phyloP scores from a whole-genome alignment of 345 rosid species.

The Iberis pinnata region DNA sequence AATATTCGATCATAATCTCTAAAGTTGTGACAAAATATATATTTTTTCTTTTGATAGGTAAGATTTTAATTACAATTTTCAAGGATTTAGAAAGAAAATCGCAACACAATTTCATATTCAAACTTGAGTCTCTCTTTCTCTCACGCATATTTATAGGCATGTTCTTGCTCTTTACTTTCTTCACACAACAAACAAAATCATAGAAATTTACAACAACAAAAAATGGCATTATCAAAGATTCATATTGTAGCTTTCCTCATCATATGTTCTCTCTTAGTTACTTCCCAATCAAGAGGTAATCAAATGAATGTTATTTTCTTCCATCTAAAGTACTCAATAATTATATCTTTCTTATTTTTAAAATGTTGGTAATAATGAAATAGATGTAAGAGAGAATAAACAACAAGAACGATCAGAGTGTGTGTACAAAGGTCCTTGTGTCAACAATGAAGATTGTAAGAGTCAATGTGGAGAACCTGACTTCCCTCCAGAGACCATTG shows the following conservation, averaged over 20 bases:
- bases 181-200: too few species aligned
- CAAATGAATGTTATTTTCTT: not conserved
- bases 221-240: constrained; percentile 21
- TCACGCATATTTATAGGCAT: not conserved
- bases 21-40: too few species aligned
- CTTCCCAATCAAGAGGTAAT: constrained; percentile 15
- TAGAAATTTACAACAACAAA: not conserved
- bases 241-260: constrained; percentile 7
- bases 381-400: constrained; percentile 6
- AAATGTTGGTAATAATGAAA: not conserved
- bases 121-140: not conserved
- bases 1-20: too few species aligned
- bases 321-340: not conserved
- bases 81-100: not conserved
- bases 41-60: too few species aligned
- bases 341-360: not conserved
- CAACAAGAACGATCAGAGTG: not conserved
- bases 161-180: not conserved
- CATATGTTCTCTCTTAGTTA: constrained; percentile 8
- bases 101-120: not conserved
- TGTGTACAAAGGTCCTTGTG: constrained; percentile 7
- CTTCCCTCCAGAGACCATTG: constrained; percentile 3
- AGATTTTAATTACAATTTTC: too few species aligned
- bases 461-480: constrained; percentile 18
- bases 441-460: not conserved